Base-by-base conservation (phyloP, 768 basidiomycete genomes). In the Mycena haematopus region DNA sequence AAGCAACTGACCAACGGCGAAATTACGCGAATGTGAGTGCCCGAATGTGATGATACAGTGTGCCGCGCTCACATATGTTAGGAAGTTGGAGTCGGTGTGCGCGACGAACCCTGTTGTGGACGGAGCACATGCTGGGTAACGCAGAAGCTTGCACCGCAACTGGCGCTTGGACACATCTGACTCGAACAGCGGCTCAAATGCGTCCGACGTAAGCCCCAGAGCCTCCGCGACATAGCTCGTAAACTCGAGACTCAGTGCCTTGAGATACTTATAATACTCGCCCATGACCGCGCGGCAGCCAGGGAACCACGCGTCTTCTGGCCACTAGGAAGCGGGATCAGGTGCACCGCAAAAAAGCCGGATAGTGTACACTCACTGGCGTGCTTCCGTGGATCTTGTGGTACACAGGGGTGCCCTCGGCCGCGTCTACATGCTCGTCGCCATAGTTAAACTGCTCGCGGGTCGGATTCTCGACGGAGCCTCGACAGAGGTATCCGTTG, bases 401-500 rank as follows among this genome's bases (percentile, higher is more conserved):
- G 9, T 38, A 38, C 36, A 15, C 36, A 6, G 36, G 36, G 11
- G 36, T 6, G 15, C 36, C 36, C 36, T 38, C 36, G 6, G 13
- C 36, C 6, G 17, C 14, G 6, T 14, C 5, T 6, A 17, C 17
- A 6, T 38, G 13, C 11, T 38, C 36, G 36, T 38, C 36, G 36
- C 36, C 36, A 17, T 38, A 38, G 21, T 67, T 67, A 14, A 56
- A 63, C 21, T 67, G 65, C 62, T 67, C 65, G 44, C 65, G 65
- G 25, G 58, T 63, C 27, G 65, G 65, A 17, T 57, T 63, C 51
- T 67, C 65, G 14, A 36, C 58, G 27, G 35, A 17, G 33, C 65
- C 65, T 25, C 22, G 49, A 29, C 65, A 49, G 14, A 82, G 78
- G 68, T 86, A 86, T 0, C 85, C 85, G 58, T 86, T 72, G 73